Percentiles rank a stretch among this genome's conserved stretches.
Conservation (phyloP, 2,329 filamentous ascomycete species). For the Alternaria sp. region DNA sequence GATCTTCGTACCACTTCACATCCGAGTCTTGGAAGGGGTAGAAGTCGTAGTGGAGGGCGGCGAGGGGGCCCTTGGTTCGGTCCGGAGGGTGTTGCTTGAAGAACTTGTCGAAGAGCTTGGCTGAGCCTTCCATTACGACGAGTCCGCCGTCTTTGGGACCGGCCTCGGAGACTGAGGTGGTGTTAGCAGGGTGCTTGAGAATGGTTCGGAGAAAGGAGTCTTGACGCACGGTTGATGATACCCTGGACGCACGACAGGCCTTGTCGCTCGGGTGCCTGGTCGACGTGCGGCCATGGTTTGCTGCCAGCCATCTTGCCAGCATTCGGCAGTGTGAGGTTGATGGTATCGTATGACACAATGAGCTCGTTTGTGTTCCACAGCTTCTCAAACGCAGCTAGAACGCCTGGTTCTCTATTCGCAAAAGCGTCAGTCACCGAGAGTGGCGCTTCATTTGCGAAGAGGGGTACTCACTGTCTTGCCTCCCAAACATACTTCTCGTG, state of each 20-base stretch:
- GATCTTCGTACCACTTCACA: conserved; percentile 51
- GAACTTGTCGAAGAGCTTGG: conserved; percentile 41
- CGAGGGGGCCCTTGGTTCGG: conserved; percentile 18
- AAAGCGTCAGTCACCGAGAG: neutral
- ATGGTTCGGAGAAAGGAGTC: conserved; percentile 33
- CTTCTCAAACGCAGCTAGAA: conserved; percentile 51
- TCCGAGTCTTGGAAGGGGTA: conserved; percentile 53
- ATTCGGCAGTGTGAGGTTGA: conserved; percentile 53
- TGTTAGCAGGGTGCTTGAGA: neutral
- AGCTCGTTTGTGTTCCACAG: conserved; percentile 49
- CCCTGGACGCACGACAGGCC: conserved; percentile 51
- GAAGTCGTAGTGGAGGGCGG: conserved; percentile 13
- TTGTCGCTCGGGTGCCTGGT: conserved; percentile 52
- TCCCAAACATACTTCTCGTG: conserved; percentile 57
- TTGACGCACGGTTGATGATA: conserved; percentile 49
- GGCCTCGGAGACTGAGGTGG: conserved; percentile 7
- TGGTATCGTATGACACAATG: conserved; percentile 40
- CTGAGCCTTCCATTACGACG: conserved; percentile 53
- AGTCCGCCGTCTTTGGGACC: conserved; percentile 56
- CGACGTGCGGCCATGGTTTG: conserved; percentile 53
- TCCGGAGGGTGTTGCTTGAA: conserved; percentile 16
- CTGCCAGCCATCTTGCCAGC: conserved; percentile 44
- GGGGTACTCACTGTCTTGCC: conserved; percentile 32
- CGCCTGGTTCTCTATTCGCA: conserved; percentile 41
- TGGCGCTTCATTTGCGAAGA: neutral